These are phyloP conservation scores for Crithidia fasciculata DNA, from an alignment of 208 protist species.

Conservation along the genomic window DNA sequence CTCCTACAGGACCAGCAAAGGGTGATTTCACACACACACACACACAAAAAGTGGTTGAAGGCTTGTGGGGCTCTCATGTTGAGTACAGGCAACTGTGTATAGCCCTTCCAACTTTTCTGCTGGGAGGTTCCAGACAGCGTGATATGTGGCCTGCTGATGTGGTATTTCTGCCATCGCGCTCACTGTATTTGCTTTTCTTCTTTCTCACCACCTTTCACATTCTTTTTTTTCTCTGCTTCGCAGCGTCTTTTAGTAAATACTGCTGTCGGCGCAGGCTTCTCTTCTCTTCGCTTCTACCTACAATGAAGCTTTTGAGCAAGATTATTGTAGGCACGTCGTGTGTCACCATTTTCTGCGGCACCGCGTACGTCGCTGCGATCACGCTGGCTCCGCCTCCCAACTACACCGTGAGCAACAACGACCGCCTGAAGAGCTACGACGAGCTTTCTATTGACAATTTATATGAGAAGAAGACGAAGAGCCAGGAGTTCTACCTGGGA, in stretches of 20 bases:
- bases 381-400: constrained; percentile 67
- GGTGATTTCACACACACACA: too few species aligned
- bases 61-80: too few species aligned
- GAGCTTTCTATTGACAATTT: constrained; percentile 58
- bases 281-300: not conserved
- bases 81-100: too few species aligned
- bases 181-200: not conserved
- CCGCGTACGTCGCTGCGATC: constrained; percentile 69
- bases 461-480: constrained; percentile 84
- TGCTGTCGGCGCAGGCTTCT: not conserved
- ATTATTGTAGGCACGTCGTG: constrained; percentile 61
- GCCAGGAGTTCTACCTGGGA: constrained; percentile 86
- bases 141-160: too few species aligned
- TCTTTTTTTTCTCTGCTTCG: constrained; percentile 5
- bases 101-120: too few species aligned
- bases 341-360: constrained; percentile 70
- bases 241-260: too few species aligned
- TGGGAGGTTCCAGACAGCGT: too few species aligned
- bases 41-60: too few species aligned
- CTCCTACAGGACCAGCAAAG: too few species aligned
- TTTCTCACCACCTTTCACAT: constrained; percentile 7
- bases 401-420: constrained; percentile 77
- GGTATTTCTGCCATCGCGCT: too few species aligned
- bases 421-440: constrained; percentile 79
- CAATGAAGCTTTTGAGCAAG: constrained; percentile 50